Base-by-base conservation (phyloP, 352 stramenopile genomes). In the Ochromonadaceae sp. region DNA sequence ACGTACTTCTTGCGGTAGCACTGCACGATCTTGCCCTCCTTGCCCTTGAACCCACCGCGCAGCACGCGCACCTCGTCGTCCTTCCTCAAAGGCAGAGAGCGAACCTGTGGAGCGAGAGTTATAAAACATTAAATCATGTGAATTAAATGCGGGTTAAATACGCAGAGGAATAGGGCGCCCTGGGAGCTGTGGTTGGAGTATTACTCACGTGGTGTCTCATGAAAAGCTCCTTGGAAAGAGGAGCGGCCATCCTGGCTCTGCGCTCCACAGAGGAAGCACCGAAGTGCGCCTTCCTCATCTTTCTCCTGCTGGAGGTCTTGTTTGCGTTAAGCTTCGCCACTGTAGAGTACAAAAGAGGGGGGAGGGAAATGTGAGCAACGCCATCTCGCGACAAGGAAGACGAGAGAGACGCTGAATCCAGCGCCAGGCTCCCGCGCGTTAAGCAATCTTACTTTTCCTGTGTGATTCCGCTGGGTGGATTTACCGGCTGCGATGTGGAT, bases 1-100 rank as follows among this genome's bases (percentile, higher is more conserved):
- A 98, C 91, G 77, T 96, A 99, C 84, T 99, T 99, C 80, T 97
- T 98, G 74, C 95, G 88, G 83, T 97, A 99, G 60, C 91, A 86
- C 28, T 82, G 82, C 53, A 87, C 95, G 40, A 99, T 90, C 75
- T 96, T 97, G 69, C 95, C 95, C 79, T 99, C 93, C 74, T 89
- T 85, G 59, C 76, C 80, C 87, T 98, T 98, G 85, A 92, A 95
- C 62, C 85, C 86, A 61, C 93, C 95, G 78, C 92, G 86, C 52
- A 96, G 87, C 62, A 99, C 93, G 58, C 90, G 85, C 53, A 99
- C 94, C 78, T 98, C 93, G 69, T 99, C 94, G 67, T 97, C 93
- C 78, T 97, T 98, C 67, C 92, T 88, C 73, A 99, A 92, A 43
- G 94, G 91, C 70, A 99, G 88, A 62, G 90, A 96, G 71, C 92